phyloP scores from a whole-genome alignment of 2,329 filamentous ascomycete genomes.

The Rutstroemia sp. region DNA sequence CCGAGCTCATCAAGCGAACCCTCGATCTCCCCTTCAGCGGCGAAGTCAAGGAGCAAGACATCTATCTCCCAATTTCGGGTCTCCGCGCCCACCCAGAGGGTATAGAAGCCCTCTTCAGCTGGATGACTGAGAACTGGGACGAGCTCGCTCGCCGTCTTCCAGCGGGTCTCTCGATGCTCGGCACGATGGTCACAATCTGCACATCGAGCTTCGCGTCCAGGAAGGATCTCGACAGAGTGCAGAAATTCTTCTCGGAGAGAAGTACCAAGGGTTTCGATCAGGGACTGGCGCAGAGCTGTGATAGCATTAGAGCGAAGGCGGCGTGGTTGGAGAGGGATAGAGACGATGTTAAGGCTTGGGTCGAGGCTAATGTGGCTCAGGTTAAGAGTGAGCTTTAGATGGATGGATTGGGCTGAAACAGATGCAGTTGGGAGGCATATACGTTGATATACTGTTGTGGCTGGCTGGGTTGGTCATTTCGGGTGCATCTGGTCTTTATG shows the following conservation, averaged over 20 bases:
- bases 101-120: conserved; percentile 72
- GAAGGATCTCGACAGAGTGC: conserved; percentile 67
- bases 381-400: conserved; percentile 28
- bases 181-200: conserved; percentile 74
- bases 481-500: no score
- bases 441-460: no score
- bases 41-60: conserved; percentile 88
- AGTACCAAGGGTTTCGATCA: conserved; percentile 85
- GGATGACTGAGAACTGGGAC: conserved; percentile 88
- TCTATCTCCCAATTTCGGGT: conserved; percentile 80
- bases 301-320: conserved; percentile 77
- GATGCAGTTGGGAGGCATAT: no score
- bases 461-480: no score
- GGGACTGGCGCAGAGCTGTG: conserved; percentile 80
- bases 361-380: conserved; percentile 47
- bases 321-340: conserved; percentile 72
- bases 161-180: conserved; percentile 79
- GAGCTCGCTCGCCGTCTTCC: conserved; percentile 72
- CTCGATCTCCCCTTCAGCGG: conserved; percentile 67
- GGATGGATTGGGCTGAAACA: background rate
- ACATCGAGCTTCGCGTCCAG: conserved; percentile 73
- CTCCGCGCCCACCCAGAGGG: conserved; percentile 72
- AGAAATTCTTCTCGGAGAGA: conserved; percentile 74
- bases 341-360: conserved; percentile 67
- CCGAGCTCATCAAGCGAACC: conserved; percentile 74